Evolutionary conservation across 1,284 basidiomycete genomes (phyloP).

Genomic region (Erythrobasidium hasegawianum): DNA sequence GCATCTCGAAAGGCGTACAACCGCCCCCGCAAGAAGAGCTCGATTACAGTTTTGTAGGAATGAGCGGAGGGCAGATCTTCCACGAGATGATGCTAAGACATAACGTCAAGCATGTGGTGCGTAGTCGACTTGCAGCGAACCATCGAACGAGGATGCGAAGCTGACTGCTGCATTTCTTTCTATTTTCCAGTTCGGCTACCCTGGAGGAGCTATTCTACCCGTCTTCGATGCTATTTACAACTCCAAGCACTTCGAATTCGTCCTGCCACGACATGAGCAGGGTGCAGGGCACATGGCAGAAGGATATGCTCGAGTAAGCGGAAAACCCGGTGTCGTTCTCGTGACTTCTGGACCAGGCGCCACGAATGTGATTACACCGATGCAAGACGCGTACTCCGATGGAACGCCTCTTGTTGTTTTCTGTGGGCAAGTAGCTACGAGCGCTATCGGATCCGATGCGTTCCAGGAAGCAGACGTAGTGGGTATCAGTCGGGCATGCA

Average conservation of each 20-base stretch:
- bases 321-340: conserved; percentile 94
- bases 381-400: conserved; percentile 95
- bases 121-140: no score
- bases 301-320: conserved; percentile 95
- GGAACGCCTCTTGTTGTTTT: conserved; percentile 94
- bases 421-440: conserved; percentile 94
- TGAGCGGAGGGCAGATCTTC: conserved; percentile 95
- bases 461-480: conserved; percentile 98
- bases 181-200: conserved; percentile 72
- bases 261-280: conserved; percentile 94
- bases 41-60: conserved; percentile 68
- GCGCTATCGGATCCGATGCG: conserved; percentile 93
- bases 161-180: no score
- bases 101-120: conserved; percentile 77
- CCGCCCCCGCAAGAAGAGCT: conserved; percentile 38
- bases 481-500: conserved; percentile 93
- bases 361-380: conserved; percentile 94
- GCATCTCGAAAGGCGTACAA: background rate
- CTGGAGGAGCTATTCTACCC: conserved; percentile 77
- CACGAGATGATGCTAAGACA: conserved; percentile 99
- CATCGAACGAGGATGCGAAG: no score
- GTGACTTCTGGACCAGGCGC: conserved; percentile 97
- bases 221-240: conserved; percentile 98
- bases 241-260: conserved; percentile 90
- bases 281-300: conserved; percentile 92